Evolutionary conservation across 768 basidiomycete genomes (phyloP).

Genomic region (Epithele typhae): DNA sequence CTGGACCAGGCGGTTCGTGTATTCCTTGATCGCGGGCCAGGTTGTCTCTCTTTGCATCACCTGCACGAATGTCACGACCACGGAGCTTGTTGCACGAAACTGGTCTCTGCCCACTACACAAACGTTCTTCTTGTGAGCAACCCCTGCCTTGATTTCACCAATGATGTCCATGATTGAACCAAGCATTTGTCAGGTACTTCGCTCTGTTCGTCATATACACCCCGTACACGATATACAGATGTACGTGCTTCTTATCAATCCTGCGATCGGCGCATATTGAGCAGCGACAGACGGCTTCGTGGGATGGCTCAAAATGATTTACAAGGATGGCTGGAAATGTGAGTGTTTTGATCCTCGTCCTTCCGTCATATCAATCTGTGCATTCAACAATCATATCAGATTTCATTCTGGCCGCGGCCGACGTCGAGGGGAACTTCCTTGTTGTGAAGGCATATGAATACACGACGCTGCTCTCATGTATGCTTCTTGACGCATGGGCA

Average conservation of each 20-base stretch:
- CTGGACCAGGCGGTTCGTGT: constrained; percentile 72
- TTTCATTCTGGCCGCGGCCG: constrained; percentile 70
- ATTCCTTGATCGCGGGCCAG: constrained; percentile 74
- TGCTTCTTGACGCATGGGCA: constrained; percentile 93
- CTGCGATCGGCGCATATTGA: not conserved
- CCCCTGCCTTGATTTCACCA: too few species aligned
- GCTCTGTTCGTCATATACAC: constrained; percentile 73
- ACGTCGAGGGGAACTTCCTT: constrained; percentile 87
- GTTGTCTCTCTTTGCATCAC: constrained; percentile 85
- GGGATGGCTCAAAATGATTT: constrained; percentile 75
- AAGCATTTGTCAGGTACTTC: constrained; percentile 54
- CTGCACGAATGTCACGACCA: constrained; percentile 83
- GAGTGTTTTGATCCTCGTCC: constrained; percentile 20
- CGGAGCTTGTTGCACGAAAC: constrained; percentile 63
- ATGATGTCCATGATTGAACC: too few species aligned
- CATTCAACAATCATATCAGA: constrained; percentile 39
- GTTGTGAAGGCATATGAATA: constrained; percentile 86
- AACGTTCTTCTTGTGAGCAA: constrained; percentile 73
- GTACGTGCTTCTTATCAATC: constrained; percentile 36
- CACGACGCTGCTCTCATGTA: constrained; percentile 83
- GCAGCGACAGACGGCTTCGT: constrained; percentile 64
- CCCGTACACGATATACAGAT: constrained; percentile 86
- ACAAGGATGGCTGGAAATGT: constrained; percentile 88
- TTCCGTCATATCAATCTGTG: not conserved
- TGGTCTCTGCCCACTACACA: constrained; percentile 81